Evolutionary conservation across 345 rosid genomes (phyloP), one percentile per base, ranked within the genome.

Genomic region (Brassica juncea): DNA sequence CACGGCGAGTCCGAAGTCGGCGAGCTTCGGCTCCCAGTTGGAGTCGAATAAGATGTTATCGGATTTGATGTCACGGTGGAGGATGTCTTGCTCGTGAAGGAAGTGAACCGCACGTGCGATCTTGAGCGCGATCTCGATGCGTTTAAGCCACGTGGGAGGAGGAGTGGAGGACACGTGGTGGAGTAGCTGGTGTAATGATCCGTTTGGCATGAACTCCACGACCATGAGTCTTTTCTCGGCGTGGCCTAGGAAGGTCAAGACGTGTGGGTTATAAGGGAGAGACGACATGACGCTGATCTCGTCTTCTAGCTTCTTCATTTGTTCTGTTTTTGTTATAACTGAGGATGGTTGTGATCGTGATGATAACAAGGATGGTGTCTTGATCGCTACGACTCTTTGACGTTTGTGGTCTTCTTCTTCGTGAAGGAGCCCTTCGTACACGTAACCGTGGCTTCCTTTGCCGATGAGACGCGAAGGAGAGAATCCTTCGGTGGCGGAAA

Each of bases 51-150:
- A 19, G 5, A 93, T 72, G 69, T 93, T 93, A 0, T 92, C 86
- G 0, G 97, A 84, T 82, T 93, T 93, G 23, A 93, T 82, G 9
- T 90, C 98, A 59, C 97, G 89, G 64, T 93, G 98, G 75, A 93
- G 70, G 27, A 91, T 73, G 32, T 32, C 55, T 8, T 84, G 86
- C 25, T 71, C 80, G 11, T 91, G 97, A 2, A 93, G 91, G 72
- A 79, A 85, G 37, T 86, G 84, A 60, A 91, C 69, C 1, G 94
- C 94, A 52, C 84, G 86, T 1, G 92, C 91, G 6, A 93, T 71
- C 68, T 86, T 87, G 25, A 88, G 63, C 15, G 89, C 90, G n/a
- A 89, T 79, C 59, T 89, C 85, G 3, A 91, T 68, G 2, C 94
- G 92, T 21, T 74, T 77, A 1, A 83, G 81, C 97, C 97, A 93